Percentiles rank a stretch among this genome's conserved stretches.
Evolutionary conservation across 352 stramenopile genomes (phyloP).

Genomic region (Elongisporangium undulatum): DNA sequence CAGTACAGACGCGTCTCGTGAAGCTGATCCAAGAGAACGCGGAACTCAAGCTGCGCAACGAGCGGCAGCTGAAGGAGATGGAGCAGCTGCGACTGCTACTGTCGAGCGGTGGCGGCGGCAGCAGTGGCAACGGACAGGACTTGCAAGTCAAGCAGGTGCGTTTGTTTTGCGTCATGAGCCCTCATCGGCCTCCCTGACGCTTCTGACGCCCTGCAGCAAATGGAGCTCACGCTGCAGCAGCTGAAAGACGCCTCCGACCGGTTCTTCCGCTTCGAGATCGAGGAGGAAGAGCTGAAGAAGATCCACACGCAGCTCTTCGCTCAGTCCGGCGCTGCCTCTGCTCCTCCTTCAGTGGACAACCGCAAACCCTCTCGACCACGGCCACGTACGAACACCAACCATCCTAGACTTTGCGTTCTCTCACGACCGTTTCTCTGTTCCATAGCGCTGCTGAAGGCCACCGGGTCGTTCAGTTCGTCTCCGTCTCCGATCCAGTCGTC

Average conservation of each 20-base stretch:
- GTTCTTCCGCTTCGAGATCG: constrained; percentile 94
- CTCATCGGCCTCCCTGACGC: background rate
- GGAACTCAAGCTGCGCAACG: constrained; percentile 51
- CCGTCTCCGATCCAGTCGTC: constrained; percentile 1
- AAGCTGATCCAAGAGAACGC: constrained; percentile 63
- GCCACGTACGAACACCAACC: constrained; percentile 20
- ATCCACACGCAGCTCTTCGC: constrained; percentile 53
- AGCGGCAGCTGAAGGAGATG: constrained; percentile 56
- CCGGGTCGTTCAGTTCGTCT: constrained; percentile 21
- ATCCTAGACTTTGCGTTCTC: background rate
- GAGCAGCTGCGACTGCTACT: constrained; percentile 30
- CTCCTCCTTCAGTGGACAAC: background rate
- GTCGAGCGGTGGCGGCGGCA: constrained; percentile 2
- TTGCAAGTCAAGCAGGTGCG: background rate
- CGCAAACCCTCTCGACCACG: constrained; percentile 1
- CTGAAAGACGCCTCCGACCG: constrained; percentile 74
- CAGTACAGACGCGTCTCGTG: constrained; percentile 34
- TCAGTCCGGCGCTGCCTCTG: background rate
- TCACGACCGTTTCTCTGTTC: background rate
- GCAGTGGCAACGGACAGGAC: background rate
- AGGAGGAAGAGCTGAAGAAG: constrained; percentile 88
- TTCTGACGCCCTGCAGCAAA: constrained; percentile 24
- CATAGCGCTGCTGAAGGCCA: constrained; percentile 8
- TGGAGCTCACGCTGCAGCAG: constrained; percentile 59
- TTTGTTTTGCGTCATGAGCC: background rate